Evolutionary conservation across 1,284 basidiomycete genomes (phyloP).

Genomic region (Stygiomarasmius scandens): DNA sequence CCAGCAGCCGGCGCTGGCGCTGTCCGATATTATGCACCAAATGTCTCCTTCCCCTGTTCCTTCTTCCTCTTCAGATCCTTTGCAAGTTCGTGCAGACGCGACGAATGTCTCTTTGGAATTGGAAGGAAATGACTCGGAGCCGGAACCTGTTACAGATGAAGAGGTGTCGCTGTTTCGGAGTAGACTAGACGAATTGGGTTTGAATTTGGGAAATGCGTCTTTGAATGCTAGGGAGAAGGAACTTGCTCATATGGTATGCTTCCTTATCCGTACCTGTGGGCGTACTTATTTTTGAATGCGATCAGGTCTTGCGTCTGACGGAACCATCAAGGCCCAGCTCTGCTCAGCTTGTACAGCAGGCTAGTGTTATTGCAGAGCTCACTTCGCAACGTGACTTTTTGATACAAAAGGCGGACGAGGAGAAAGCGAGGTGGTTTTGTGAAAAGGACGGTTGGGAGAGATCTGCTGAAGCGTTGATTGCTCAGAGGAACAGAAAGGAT

Average conservation of each 20-base stretch:
- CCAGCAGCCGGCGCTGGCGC: background rate
- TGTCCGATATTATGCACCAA: background rate
- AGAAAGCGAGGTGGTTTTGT: slow-evolving; percentile 57
- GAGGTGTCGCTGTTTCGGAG: slow-evolving; percentile 10
- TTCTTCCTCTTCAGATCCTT: background rate
- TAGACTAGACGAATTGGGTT: slow-evolving; percentile 5
- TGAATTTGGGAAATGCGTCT: background rate
- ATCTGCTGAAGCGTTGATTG: slow-evolving; percentile 62
- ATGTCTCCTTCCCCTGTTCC: background rate
- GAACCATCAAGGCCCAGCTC: slow-evolving; percentile 37
- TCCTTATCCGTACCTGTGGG: too few species aligned
- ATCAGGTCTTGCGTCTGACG: slow-evolving; percentile 56
- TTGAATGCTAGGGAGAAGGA: slow-evolving; percentile 48
- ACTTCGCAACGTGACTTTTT: slow-evolving; percentile 61
- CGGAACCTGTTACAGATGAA: slow-evolving; percentile 12
- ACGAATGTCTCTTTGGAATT: background rate
- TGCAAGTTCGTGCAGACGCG: background rate
- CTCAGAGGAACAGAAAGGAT: slow-evolving; percentile 42
- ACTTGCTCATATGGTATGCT: slow-evolving; percentile 59
- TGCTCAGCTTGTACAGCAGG: slow-evolving; percentile 60
- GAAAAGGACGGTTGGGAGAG: slow-evolving; percentile 64
- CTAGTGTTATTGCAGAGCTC: slow-evolving; percentile 58
- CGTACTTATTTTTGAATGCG: slow-evolving; percentile 16
- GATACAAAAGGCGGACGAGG: slow-evolving; percentile 51
- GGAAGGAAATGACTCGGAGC: background rate